Base-by-base conservation (phyloP, 164 flowering plant species). In the Dillenia suffruticosa region DNA sequence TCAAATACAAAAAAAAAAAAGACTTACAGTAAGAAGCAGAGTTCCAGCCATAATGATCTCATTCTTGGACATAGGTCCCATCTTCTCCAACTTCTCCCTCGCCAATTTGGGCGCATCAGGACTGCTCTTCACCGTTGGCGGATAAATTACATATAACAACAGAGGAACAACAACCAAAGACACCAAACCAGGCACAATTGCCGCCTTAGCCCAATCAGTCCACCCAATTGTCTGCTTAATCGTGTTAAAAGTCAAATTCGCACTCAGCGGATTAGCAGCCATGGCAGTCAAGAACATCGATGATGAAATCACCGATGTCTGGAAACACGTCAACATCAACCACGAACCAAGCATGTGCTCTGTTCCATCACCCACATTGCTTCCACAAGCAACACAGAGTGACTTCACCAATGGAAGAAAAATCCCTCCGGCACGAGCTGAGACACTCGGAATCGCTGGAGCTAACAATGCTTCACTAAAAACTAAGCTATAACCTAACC, bases 101-200 rank as follows among this genome's bases (percentile, higher is more conserved):
- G 98, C 98, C 61, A 92, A 80, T 71, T 82, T 84, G 0, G 98
- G 98, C 0, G 98, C 98, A 70, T 92, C 98, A 0, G 98, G 96
- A 51, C 93, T 92, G 50, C 77, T 82, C 78, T 92, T 92, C 63
- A 88, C 79, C 0, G 82, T 63, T 0, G 98, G 98, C 17, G 98
- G 98, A 59, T 92, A 92, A 51, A 90, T 74, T 14, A 90, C 8
- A 70, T 92, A 92, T 74, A 92, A 69, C 8, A 92, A 26, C 70
- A 86, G 72, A 0, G 98, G 98, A 40, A 90, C 93, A 24, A 90
- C 79, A 52, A 90, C 57, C 78, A 92, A 68, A 1, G 96, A 92
- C 16, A 79, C 84, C 69, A 92, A 63, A n/a, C 96, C 98, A 0
- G 98, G 98, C 19, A 92, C 95, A 54, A 88, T 75, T 0, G 95